Percentiles rank a stretch among this genome's conserved stretches.
Conservation (phyloP, 176 grass and related monocot genomes). For the Poa annua region DNA sequence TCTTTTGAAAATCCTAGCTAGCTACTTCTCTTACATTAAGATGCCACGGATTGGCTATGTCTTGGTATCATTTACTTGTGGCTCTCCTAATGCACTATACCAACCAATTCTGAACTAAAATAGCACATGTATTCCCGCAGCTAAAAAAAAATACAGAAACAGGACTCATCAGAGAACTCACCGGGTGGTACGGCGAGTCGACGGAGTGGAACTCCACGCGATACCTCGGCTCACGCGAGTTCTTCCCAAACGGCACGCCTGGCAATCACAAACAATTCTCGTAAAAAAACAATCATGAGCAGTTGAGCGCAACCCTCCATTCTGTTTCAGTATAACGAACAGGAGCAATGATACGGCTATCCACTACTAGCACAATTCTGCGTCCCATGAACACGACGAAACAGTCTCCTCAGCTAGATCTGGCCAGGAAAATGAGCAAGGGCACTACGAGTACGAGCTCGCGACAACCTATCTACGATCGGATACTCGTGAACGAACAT, state of each 20-base stretch:
- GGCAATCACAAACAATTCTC: background rate
- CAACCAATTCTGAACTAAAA: too few relatives aligned
- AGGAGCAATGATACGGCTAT: background rate
- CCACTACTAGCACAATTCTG: background rate
- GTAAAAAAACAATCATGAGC: too few relatives aligned
- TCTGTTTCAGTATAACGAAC: background rate
- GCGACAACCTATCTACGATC: background rate
- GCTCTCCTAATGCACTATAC: background rate
- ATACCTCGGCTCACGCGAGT: slow-evolving; percentile 45
- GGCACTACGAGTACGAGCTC: background rate
- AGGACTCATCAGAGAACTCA: background rate
- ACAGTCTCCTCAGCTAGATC: background rate
- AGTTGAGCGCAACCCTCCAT: background rate
- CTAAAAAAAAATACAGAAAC: background rate
- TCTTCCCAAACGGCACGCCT: slow-evolving; percentile 54
- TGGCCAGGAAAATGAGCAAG: background rate
- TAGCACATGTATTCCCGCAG: background rate
- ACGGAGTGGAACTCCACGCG: slow-evolving; percentile 40
- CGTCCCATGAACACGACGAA: background rate
- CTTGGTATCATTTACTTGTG: background rate
- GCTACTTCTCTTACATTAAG: background rate
- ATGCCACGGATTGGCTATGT: background rate
- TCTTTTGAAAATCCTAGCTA: background rate
- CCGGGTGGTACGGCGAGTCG: slow-evolving; percentile 43
- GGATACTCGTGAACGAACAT: background rate